Evolutionary conservation across 805 yeast genomes (phyloP), one percentile per base, ranked within the genome.

Genomic region (Teunomyces pallodes): DNA sequence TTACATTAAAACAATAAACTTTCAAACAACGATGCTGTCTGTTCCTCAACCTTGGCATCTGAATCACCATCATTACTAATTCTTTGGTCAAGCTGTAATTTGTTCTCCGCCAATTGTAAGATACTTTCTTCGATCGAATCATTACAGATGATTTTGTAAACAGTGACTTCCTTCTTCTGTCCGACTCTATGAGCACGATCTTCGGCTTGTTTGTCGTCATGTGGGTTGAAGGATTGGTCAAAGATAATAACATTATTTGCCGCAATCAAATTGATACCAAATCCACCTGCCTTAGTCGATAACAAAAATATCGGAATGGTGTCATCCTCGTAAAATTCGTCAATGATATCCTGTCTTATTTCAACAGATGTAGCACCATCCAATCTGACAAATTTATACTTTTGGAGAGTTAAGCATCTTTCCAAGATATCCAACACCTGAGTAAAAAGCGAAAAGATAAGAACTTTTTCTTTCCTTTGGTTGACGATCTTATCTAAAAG

Each of bases 171-270:
- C 46, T 85, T 81, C 5, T 84, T 82, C 69, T 92, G 98, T 1
- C 99, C 99, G 24, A 94, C 97, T 67, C 99, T 80, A 66, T 94
- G 99, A 0, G 98, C 96, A 62, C 99, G 81, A 66, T 94, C 99
- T 64, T 95, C 98, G 1, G 99, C 99, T 70, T 94, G 99, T 62
- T 87, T 87, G 62, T 94, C 99, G 65, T 94, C 99, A 66, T 94
- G 99, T 0, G 99, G 99, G 62, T 94, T 94, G 72, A 94, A 94
- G 44, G 95, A 85, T 64, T 90, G 92, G 64, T 94, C 99, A 62
- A 84, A 91, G 29, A 94, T 87, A 46, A 94, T 77, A 2, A 94
- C 99, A 51, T 85, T 82, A 62, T 90, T 92, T 6, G 99, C 98
- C 61, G 96, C 94, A 1, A 96, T 94, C 58, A 94, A 77, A 61